phyloP scores from a whole-genome alignment of 2,329 filamentous ascomycete genomes.

The Colletotrichum tamarilloi region DNA sequence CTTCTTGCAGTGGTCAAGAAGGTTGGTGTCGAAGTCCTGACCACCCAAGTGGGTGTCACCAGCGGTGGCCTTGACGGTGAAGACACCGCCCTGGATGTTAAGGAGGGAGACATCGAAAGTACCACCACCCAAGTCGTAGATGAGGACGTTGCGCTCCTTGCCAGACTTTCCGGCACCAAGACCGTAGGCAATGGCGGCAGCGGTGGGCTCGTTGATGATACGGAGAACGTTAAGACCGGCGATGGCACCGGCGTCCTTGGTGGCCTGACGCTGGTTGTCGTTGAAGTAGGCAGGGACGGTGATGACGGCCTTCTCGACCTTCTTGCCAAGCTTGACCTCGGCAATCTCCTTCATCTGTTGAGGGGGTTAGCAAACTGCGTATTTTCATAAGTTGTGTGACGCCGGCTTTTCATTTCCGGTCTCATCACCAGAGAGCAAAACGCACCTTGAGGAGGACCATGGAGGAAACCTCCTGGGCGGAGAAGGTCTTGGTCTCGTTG shows the following conservation, averaged over 20 bases:
- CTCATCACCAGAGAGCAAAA: background rate
- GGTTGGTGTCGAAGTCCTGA: slow-evolving; percentile 95
- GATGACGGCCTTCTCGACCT: slow-evolving; percentile 98
- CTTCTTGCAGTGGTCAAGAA: slow-evolving; percentile 96
- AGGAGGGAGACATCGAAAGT: slow-evolving; percentile 99
- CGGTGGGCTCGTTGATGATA: slow-evolving; percentile 99
- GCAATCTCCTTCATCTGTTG: slow-evolving; percentile 98
- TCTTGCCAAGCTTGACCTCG: slow-evolving; percentile 98
- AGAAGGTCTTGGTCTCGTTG: slow-evolving; percentile 94
- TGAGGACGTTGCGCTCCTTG: slow-evolving; percentile 98
- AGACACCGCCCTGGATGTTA: slow-evolving; percentile 99
- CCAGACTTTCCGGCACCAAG: slow-evolving; percentile 93
- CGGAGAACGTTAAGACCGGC: slow-evolving; percentile 97
- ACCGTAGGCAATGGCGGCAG: slow-evolving; percentile 98
- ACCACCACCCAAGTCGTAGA: slow-evolving; percentile 99
- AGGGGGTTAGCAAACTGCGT: slow-evolving; percentile 18
- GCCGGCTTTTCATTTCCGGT: background rate
- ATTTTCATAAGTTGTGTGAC: background rate
- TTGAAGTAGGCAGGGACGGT: slow-evolving; percentile 99
- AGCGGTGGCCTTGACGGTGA: slow-evolving; percentile 98
- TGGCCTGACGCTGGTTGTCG: slow-evolving; percentile 99
- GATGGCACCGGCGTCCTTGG: slow-evolving; percentile 99
- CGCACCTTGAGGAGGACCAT: slow-evolving; percentile 98
- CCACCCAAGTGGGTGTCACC: slow-evolving; percentile 98
- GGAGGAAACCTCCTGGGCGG: slow-evolving; percentile 97